Conservation (phyloP, 768 basidiomycete species). For the Mrakia gelida region DNA sequence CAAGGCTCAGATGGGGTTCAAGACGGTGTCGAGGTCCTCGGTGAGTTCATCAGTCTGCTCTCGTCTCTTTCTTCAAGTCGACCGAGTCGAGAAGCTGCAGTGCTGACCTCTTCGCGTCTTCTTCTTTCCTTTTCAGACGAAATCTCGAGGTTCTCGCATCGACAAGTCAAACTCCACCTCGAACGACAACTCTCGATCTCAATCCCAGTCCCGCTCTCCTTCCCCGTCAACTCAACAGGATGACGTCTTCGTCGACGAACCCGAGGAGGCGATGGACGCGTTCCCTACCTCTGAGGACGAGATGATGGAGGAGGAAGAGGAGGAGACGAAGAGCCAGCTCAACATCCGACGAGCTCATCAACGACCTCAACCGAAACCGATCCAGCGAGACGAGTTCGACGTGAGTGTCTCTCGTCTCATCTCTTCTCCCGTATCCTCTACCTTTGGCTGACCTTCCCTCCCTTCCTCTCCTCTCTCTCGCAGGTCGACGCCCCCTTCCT, state of each 20-base stretch:
- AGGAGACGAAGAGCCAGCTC: constrained; percentile 28
- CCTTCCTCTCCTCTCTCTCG: not conserved
- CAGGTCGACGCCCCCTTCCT: too few species aligned
- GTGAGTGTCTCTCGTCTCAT: not conserved
- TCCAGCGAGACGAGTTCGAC: constrained; percentile 23
- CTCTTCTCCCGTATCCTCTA: not conserved
- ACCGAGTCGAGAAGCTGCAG: too few species aligned
- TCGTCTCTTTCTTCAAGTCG: not conserved
- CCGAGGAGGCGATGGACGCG: constrained; percentile 53
- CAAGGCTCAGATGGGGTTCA: not conserved
- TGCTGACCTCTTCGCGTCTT: not conserved
- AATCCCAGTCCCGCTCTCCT: not conserved
- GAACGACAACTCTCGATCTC: not conserved
- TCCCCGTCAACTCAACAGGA: not conserved
- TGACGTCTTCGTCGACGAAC: constrained; percentile 1
- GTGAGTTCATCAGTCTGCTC: not conserved
- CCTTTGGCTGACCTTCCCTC: not conserved
- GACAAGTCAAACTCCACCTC: not conserved
- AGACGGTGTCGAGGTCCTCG: not conserved
- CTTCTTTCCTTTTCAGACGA: too few species aligned
- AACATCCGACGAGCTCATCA: not conserved
- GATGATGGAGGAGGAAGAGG: constrained; percentile 41
- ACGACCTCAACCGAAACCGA: constrained; percentile 21
- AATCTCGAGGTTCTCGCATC: not conserved
- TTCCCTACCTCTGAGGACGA: constrained; percentile 52